A percentile compares a stretch with the other conserved stretches of the same genome.
These are phyloP conservation scores for Neurospora tetraspora DNA, from an alignment of 495 filamentous ascomycete species.

Conservation along the genomic window DNA sequence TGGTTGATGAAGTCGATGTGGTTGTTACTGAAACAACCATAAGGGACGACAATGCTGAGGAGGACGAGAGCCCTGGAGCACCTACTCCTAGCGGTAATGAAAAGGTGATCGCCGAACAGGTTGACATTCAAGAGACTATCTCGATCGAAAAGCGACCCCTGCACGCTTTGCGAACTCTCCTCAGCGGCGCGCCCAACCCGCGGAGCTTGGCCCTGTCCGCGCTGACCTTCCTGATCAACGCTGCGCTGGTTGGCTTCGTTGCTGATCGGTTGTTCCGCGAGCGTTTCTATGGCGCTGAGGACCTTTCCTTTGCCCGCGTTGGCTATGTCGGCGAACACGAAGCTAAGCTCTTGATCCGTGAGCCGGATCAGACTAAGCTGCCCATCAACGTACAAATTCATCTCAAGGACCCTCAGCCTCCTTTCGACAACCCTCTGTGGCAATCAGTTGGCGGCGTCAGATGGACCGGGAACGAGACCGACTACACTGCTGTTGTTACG, in stretches of 20 bases:
- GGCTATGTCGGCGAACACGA: constrained; percentile 76
- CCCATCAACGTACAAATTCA: constrained; percentile 58
- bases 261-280: constrained; percentile 68
- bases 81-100: neutral
- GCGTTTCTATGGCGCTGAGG: constrained; percentile 54
- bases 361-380: constrained; percentile 63
- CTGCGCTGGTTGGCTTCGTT: constrained; percentile 50
- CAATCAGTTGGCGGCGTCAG: constrained; percentile 52
- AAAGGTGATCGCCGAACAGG: constrained; percentile 29
- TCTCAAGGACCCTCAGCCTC: constrained; percentile 34
- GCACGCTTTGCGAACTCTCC: constrained; percentile 46
- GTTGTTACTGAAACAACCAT: constrained; percentile 42
- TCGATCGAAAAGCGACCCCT: constrained; percentile 29
- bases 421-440: constrained; percentile 48
- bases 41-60: constrained; percentile 17
- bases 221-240: constrained; percentile 62
- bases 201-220: constrained; percentile 45
- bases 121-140: constrained; percentile 44
- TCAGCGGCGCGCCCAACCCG: constrained; percentile 68
- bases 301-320: constrained; percentile 72
- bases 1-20: constrained; percentile 54
- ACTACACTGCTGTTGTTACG: constrained; percentile 63
- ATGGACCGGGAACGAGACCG: constrained; percentile 61
- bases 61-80: constrained; percentile 10
- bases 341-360: constrained; percentile 74